Base-by-base conservation (phyloP, 2,329 filamentous ascomycete genomes). In the Trichoderma sp. region DNA sequence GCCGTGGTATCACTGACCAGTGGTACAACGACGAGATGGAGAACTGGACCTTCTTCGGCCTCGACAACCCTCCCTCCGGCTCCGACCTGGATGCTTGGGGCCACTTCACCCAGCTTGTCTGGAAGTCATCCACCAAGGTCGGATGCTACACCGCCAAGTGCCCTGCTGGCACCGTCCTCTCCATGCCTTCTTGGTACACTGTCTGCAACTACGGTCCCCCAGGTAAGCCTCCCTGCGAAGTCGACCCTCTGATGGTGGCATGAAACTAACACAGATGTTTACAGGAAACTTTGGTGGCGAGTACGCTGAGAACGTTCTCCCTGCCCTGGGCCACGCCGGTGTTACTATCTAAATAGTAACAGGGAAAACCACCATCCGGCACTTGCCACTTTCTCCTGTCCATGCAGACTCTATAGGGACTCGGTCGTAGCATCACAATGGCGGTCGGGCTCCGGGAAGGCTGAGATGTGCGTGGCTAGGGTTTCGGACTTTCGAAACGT, bases 11-110 rank as follows among this genome's bases (percentile, higher is more conserved):
- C 79, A 93, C 90, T 77, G 88, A 95, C 80, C 86, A 91, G 83
- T 98, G 96, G 93, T 98, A 98, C 88, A 93, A 96, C 80, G 88
- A 88, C 77, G 94, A 97, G 82, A 84, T 92, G 76, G 79, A 79
- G 74, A 82, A 82, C 77, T 90, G 86, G 82, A 81, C 83, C 68
- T 85, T 82, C 79, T 96, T 92, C 78, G 91, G 90, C 74, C 71
- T 85, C 75, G 78, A 81, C 72, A 85, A 84, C 78, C 78, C 80
- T 28, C 91, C 92, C 30, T 81, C 88, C 77, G 88, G 88, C 86
- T 76, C 78, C 79, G 81, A 87, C 80, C 93, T 94, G 80, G 83
- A 90, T 68, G 75, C 78, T 5, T 94, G 88, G 87, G 93, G 93
- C 70, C 83, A 85, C 78, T 83, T 82, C 78, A 80, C 81, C 71